Evolutionary conservation across 2,329 filamentous ascomycete species (phyloP), one percentile per base, ranked within the genome.

Genomic region (Amphichorda felina): DNA sequence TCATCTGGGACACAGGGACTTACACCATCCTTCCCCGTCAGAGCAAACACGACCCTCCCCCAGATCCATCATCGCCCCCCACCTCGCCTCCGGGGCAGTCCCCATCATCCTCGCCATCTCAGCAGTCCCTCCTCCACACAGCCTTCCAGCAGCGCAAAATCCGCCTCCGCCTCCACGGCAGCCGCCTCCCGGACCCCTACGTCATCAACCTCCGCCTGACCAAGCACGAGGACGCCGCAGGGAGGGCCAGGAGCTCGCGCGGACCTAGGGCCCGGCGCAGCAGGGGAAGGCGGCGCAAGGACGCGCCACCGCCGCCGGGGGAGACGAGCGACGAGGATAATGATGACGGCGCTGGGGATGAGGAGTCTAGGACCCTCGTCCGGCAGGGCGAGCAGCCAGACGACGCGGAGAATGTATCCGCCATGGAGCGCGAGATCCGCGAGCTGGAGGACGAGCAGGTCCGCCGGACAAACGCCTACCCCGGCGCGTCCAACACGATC

Each of bases 401-500:
- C 17, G 25, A 37, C 4, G 13, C 31, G 9, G 36, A 40, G 3
- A 40, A 42, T 6, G 35, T 41, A n/a, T 60, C 62, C 7, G 50
- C 52, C 3, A 53, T 58, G 43, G 59, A 64, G 35, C 50, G 50
- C 25, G 62, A 66, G 46, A 44, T 63, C 18, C 55, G 54, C 5
- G 62, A 70, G 44, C 48, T 64, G 8, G 61, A 71, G 38, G 67
- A 75, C 39, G 63, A 69, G 27, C 54, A 68, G 19, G 68, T 79
- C 17, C 68, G 73, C 7, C 50, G 50, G 2, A 72, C 67, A 5
- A 84, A 84, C 45, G 75, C 79, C 4, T 84, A 84, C 45, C 57
- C 69, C 0, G 79, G 79, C 5, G 75, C 80, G 0, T 61, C 47
- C 2, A 84, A 84, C 45, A 70, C 64, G 3, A 76, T 84, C 28